Base-by-base conservation (phyloP, 176 grass and related monocot species). In the Leersia perrieri region DNA sequence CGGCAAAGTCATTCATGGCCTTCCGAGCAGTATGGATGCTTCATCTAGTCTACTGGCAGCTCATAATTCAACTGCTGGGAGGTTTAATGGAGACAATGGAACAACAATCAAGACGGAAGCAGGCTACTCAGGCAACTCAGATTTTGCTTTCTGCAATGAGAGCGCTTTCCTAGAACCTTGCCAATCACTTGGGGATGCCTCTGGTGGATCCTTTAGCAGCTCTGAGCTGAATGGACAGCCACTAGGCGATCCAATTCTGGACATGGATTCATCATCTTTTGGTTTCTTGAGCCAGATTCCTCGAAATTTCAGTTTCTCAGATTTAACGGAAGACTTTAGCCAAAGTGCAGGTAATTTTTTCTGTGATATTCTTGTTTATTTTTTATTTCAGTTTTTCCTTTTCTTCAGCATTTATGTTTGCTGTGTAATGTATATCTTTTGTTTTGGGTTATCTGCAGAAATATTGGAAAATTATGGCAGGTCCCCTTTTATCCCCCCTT, bases 391-490 rank as follows among this genome's bases (percentile, higher is more conserved):
- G 13, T 22, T 3, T 3, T 82, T 63, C 53, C 11, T 47, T 73
- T 66, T 70, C 58, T 23, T 82, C 28, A 79, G 60, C 83, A 26
- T 26, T 63, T 32, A 13, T 74, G 16, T 63, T 64, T 65, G 15
- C 38, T 73, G 2, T 76, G n/a, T 84, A 55, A 38, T 47, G 33
- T 31, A 63, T 36, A 60, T 77, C 4, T 70, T 66, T 66, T 74
- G 10, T 82, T 13, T 87, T 77, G 82, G 53, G 27, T 51, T 70
- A 29, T 68, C 66, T 76, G 58, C 68, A 99, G 97, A 99, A 74
- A 99, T 99, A 88, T 82, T 99, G 39, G 91, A 99, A 78, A 96
- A 96, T 84, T 99, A 99, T 92, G 93, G 89, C 26, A 91, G 92
- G 78, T 99, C 97, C 76, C 97, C 97, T 88, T 99, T 96, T 74